Evolutionary conservation across 495 filamentous ascomycete species (phyloP), one percentile per base, ranked within the genome.

Genomic region (Tuber umbilicatum): DNA sequence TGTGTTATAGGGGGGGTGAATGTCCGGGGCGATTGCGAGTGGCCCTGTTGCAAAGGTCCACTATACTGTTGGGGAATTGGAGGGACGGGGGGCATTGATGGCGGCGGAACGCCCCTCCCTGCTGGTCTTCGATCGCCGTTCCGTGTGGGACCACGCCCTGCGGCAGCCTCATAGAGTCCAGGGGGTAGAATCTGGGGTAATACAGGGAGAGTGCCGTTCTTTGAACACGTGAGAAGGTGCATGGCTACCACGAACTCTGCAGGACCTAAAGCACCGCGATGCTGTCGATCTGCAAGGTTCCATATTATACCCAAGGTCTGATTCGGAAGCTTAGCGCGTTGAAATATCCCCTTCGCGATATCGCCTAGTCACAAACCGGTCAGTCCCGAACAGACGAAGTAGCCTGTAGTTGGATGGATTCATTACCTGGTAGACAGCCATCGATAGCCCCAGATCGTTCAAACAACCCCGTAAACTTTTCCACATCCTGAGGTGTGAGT

Each of bases 171-270:
- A 78, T 96, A 97, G 23, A 99, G 86, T 3, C 91, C 91, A 27
- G 92, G 89, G 39, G 96, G 96, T 2, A 99, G 87, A 47, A 91
- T 90, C 73, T 86, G 90, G 38, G 95, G 95, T 75, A 98, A 86
- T 68, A 87, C 91, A 73, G 90, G 89, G 83, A 99, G 86, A 10
- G 88, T 86, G 39, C 94, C 92, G 37, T 89, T 91, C 85, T 94
- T 97, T 83, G 90, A 93, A 10, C 94, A 97, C 7, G 92, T 92
- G 71, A 99, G 86, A 41, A 99, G 87, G 85, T 99, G 95, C 95
- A 99, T 99, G 17, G 96, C 94, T 79, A 99, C 95, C 79, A 97
- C 91, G 83, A 99, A 99, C 75, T 98, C 95, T 19, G 93, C 94
- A 78, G 89, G 86, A 76, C 92, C 92, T n/a, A 99, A 88, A 45